Percentiles rank a stretch among this genome's conserved stretches.
Evolutionary conservation across 352 stramenopile species (phyloP).

Genomic region (Globisporangium carolinianum): DNA sequence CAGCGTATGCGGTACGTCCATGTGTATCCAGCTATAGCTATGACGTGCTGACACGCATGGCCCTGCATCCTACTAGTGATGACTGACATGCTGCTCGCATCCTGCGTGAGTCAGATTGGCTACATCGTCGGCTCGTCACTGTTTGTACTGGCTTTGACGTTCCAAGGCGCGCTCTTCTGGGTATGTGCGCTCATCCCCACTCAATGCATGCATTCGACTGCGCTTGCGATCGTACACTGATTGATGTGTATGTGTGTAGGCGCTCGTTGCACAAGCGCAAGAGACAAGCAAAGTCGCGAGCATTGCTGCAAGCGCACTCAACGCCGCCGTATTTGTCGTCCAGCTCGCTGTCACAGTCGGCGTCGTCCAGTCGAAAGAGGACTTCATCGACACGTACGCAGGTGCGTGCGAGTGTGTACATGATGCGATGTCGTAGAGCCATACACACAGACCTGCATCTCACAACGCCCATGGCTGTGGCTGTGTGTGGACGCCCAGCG

Average conservation of each 20-base stretch:
- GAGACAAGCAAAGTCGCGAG: constrained; percentile 23
- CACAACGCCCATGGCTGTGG: not conserved
- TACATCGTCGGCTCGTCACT: constrained; percentile 63
- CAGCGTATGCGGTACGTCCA: constrained; percentile 57
- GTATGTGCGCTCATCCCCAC: constrained; percentile 14
- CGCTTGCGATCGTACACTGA: no score
- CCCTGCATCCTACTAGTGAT: not conserved
- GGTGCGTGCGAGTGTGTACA: constrained; percentile 21
- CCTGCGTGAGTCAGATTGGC: constrained; percentile 38
- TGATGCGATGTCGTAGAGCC: not conserved
- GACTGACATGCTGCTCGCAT: not conserved
- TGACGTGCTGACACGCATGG: not conserved
- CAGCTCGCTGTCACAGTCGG: constrained; percentile 53
- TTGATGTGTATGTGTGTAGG: constrained; percentile 12
- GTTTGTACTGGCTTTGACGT: constrained; percentile 57
- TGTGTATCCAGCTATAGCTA: no score
- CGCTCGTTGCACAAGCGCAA: constrained; percentile 31
- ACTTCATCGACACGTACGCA: constrained; percentile 81
- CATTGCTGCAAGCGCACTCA: constrained; percentile 38
- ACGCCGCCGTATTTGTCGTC: constrained; percentile 51
- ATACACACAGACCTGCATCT: no score
- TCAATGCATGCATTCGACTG: not conserved
- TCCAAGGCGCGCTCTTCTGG: constrained; percentile 68
- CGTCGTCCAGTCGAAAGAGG: constrained; percentile 71
- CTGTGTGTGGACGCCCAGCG: constrained; percentile 17